Conservation (phyloP, 176 grass and related monocot species). For the Rhynchospora breviuscula region DNA sequence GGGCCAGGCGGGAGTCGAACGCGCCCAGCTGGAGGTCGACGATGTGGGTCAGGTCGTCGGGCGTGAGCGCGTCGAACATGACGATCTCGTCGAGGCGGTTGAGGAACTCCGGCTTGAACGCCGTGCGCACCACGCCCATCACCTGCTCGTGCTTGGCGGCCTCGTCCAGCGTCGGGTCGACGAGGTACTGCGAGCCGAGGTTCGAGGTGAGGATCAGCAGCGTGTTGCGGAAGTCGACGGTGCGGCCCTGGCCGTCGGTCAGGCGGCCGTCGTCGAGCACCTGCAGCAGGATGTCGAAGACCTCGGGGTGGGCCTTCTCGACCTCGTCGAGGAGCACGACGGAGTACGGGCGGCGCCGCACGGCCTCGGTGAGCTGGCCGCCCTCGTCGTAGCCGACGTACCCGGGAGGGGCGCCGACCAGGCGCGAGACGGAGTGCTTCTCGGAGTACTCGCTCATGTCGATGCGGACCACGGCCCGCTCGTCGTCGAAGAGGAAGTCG, state of each 20-base stretch:
- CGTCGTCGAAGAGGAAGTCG: slow-evolving; percentile 11
- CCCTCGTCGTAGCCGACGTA: slow-evolving; percentile 29
- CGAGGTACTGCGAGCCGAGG: too few relatives aligned
- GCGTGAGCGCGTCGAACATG: too few relatives aligned
- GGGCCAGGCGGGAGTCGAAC: too few relatives aligned
- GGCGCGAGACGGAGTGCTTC: slow-evolving; percentile 15
- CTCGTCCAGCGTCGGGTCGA: too few relatives aligned
- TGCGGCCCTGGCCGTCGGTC: slow-evolving; percentile 26
- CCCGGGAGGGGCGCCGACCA: slow-evolving; percentile 18
- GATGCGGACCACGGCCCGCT: slow-evolving; percentile 29
- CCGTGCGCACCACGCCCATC: too few relatives aligned
- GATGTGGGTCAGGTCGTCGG: too few relatives aligned
- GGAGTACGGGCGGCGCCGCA: slow-evolving; percentile 21
- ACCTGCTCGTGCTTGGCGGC: too few relatives aligned
- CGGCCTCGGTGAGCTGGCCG: slow-evolving; percentile 29
- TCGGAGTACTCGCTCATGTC: slow-evolving; percentile 33
- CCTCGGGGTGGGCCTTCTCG: slow-evolving; percentile 24
- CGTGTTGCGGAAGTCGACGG: slow-evolving; percentile 26
- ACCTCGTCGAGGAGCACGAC: slow-evolving; percentile 23
- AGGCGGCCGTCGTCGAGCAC: slow-evolving; percentile 27
- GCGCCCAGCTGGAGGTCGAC: too few relatives aligned
- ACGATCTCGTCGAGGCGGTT: too few relatives aligned
- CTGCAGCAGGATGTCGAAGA: slow-evolving; percentile 29
- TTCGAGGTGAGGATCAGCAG: slow-evolving; percentile 25
- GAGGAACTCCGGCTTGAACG: too few relatives aligned